A percentile compares a stretch with the other conserved stretches of the same genome.
These are phyloP conservation scores for Lachnellula subtilissima DNA, from an alignment of 2,329 filamentous ascomycete species.

Conservation along the genomic window DNA sequence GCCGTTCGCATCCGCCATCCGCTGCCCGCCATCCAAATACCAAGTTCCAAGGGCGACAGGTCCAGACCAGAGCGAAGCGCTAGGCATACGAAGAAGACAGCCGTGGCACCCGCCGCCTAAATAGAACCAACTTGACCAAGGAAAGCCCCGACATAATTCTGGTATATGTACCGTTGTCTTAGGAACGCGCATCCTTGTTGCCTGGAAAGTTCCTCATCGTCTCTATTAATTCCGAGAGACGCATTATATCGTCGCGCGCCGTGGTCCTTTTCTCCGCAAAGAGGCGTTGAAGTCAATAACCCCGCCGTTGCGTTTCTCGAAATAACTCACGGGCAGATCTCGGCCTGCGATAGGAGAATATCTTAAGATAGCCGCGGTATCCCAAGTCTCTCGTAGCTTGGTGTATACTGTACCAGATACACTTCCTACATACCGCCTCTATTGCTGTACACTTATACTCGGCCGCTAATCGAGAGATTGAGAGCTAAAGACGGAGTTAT, in stretches of 20 bases:
- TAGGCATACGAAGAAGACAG: neutral
- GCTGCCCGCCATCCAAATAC: too few relatives aligned
- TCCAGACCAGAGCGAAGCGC: slow-evolving; percentile 1
- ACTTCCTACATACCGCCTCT: too few relatives aligned
- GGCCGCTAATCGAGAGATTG: too few relatives aligned
- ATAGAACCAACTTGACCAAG: neutral
- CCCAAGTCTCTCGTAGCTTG: too few relatives aligned
- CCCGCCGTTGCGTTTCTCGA: slow-evolving; percentile 10
- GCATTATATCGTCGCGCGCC: slow-evolving; percentile 11
- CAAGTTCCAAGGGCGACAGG: slow-evolving; percentile 1
- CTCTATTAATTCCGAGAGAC: slow-evolving; percentile 15
- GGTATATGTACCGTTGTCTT: neutral
- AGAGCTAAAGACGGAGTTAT: too few relatives aligned
- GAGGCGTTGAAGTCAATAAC: slow-evolving; percentile 12
- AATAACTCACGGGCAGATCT: slow-evolving; percentile 9
- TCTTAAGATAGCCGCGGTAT: neutral
- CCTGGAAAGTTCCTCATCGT: neutral
- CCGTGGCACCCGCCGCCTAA: slow-evolving; percentile 16
- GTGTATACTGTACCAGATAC: too few relatives aligned
- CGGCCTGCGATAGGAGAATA: neutral
- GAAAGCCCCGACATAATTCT: neutral
- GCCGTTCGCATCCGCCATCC: neutral
- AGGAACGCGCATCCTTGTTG: neutral
- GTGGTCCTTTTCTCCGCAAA: slow-evolving; percentile 11
- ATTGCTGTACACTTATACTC: too few relatives aligned